Evolutionary conservation across 352 stramenopile genomes (phyloP), one percentile per base, ranked within the genome.

Genomic region (Phytophthora litchii): DNA sequence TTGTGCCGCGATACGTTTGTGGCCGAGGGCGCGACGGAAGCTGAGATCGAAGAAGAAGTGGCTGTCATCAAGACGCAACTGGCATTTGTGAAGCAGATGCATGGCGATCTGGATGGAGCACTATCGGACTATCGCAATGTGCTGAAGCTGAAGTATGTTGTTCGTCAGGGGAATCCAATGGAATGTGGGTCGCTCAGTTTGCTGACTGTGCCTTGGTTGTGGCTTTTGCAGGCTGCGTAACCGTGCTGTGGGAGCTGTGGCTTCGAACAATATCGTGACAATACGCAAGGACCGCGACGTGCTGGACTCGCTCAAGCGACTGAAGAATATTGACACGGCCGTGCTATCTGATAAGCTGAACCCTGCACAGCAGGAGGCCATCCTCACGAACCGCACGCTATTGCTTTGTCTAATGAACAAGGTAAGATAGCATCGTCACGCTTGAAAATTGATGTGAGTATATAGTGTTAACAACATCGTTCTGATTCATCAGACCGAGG

Each of bases 301-400:
- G 6, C 71, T 94, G n/a, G 86, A 94, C 59, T 94, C 86, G 38
- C 71, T 92, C 37, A 94, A 94, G 78, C 80, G 83, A 0, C 65
- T 94, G 37, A 90, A 91, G 56, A 80, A 54, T 46, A 80, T 92
- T 38, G 78, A 88, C 48, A 45, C 69, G 11, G 67, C 71, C 6
- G 69, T 82, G 25, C 17, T 86, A 43, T 78, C 57, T 25, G 76
- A 89, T 50, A 94, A 93, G 54, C 72, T 92, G 16, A 81, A 45
- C 37, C 55, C 58, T 3, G 27, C 37, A 21, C 86, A 94, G 60
- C 83, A 90, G 42, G 80, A 92, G 48, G 79, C 83, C 0, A 76
- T 94, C n/a, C 60, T 92, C 4, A 74, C 72, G 14, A 94, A 94
- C 69, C 74, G 76, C 36, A 83, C 80, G 58, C 64, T 93, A 17